Evolutionary conservation across 2,329 filamentous ascomycete species (phyloP), one percentile per base, ranked within the genome.

Genomic region (Fusarium devonianum): DNA sequence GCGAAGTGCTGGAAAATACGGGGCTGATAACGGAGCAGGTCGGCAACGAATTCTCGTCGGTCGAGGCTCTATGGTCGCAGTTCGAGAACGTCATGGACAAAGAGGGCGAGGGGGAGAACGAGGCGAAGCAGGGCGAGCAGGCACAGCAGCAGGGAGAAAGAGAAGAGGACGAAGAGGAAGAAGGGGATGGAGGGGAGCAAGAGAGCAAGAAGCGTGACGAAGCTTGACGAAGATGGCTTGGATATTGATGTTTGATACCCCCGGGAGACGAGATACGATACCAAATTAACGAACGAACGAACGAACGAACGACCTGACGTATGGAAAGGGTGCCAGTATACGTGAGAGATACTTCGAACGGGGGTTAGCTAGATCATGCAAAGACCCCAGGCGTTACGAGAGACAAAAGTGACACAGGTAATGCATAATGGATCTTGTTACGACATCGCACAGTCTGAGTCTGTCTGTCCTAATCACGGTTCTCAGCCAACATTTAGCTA

Each of bases 71-170:
- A 12, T 99, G 94, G 94, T 95, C 90, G 28, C 91, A 96, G 67
- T 97, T 99, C 68, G 94, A 99, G 75, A 89, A 87, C 61, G 92
- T 97, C 63, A 97, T 97, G 92, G 90, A 84, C 7, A 90, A 88
- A 66, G 82, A 88, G 46, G 76, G 62, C 37, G 60, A 59, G 19
- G 43, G 34, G 4, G 62, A 56, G n/a, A 30, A 44, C 9, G 42
- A 58, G 41, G 7, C 52, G 18, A 50, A 51, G 25, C 62, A 69
- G 30, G 65, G 45, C 12, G 54, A 44, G 6, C 60, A 56, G 39
- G 48, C 55, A 17, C 47, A 46, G 38, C 36, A 52, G 3, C 43
- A 50, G 5, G 45, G 41, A 16, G 51, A 47, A 12, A 25, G 17
- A 5, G 16, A 35, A 4, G 39, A 34, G 3, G 21, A 16, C 7